phyloP scores from a whole-genome alignment of 441 rosid species.

The Melastoma candidum region DNA sequence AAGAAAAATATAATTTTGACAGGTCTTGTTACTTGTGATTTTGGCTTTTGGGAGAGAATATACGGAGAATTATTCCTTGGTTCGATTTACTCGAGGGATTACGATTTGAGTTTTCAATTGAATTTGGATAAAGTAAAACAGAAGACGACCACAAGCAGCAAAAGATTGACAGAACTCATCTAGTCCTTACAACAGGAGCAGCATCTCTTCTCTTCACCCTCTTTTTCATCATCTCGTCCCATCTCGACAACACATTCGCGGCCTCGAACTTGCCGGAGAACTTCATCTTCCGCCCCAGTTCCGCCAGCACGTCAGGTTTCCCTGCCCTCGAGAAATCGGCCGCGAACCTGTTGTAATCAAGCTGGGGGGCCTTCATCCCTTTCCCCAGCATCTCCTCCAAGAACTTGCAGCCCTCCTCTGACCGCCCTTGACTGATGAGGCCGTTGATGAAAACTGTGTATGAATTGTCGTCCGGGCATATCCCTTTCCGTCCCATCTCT shows the following conservation, averaged over 20 bases:
- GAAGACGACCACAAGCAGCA: neutral
- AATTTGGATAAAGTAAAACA: no score
- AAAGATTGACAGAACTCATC: neutral
- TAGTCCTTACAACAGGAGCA: neutral
- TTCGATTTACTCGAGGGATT: no score
- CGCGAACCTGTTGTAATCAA: constrained; percentile 71
- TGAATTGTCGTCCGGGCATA: constrained; percentile 70
- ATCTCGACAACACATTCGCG: constrained; percentile 49
- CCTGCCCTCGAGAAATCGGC: constrained; percentile 67
- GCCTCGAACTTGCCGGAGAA: constrained; percentile 58
- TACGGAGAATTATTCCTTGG: no score
- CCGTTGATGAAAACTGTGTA: constrained; percentile 57
- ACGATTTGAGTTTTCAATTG: no score
- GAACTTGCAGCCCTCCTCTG: constrained; percentile 57
- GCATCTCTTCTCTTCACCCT: constrained; percentile 32
- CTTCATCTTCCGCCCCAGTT: constrained; percentile 64
- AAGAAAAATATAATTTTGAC: no score
- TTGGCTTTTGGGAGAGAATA: no score
- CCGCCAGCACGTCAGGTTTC: constrained; percentile 55
- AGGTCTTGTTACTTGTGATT: no score
- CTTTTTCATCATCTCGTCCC: constrained; percentile 31
- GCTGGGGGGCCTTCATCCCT: constrained; percentile 81
- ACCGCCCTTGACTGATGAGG: constrained; percentile 44
- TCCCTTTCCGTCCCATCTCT: constrained; percentile 59
- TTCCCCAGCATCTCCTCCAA: constrained; percentile 80